phyloP scores from a whole-genome alignment of 1,139 yeast genomes.

The Candida labiduridarum region DNA sequence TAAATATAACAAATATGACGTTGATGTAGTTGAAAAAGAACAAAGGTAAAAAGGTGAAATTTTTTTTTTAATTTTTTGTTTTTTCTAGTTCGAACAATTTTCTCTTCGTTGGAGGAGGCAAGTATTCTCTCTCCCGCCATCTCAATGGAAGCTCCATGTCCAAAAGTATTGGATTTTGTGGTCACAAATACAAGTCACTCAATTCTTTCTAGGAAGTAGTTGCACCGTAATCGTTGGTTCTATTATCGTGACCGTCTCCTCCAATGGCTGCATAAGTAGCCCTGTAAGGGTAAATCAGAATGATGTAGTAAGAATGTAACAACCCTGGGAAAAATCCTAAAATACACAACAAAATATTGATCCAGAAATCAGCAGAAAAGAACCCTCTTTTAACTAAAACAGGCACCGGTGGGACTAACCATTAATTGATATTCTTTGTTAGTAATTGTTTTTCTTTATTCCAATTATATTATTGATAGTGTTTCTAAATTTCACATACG shows the following conservation, averaged over 20 bases:
- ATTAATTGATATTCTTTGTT: neutral
- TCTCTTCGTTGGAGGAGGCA: neutral
- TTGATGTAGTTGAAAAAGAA: neutral
- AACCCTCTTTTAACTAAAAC: slow-evolving; percentile 78
- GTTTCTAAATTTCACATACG: slow-evolving; percentile 20
- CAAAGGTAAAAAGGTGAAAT: neutral
- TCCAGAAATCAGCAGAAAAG: slow-evolving; percentile 68
- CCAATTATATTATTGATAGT: neutral
- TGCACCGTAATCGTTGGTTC: slow-evolving; percentile 31
- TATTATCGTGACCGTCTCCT: slow-evolving; percentile 34
- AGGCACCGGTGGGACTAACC: slow-evolving; percentile 71
- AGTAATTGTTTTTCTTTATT: neutral
- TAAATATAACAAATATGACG: neutral
- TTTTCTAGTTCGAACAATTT: neutral
- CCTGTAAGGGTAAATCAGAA: slow-evolving; percentile 52
- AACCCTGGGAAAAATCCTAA: slow-evolving; percentile 85
- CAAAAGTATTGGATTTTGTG: neutral
- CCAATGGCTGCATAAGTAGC: slow-evolving; percentile 18
- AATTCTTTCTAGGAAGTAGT: slow-evolving; percentile 9
- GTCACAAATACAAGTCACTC: neutral
- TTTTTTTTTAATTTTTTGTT: no score
- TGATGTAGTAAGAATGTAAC: slow-evolving; percentile 64
- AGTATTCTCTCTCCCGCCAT: neutral
- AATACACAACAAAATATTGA: slow-evolving; percentile 73
- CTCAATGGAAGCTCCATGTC: no score